Conservation (phyloP, 345 rosid genomes). For the Firmiana major region DNA sequence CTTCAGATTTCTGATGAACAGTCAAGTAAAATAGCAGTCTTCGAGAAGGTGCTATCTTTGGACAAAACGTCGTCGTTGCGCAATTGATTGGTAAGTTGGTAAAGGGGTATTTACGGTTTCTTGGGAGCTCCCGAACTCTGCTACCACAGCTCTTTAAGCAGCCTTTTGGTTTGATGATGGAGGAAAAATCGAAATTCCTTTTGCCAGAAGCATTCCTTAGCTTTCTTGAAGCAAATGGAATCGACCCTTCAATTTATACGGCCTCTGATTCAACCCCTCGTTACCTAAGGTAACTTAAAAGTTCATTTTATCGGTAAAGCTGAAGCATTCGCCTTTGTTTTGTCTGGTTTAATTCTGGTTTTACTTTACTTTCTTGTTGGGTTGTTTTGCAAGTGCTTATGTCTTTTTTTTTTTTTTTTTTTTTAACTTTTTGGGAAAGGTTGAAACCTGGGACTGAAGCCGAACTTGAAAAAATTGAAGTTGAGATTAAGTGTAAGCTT, state of each 20-base stretch:
- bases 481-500: conserved; percentile 61
- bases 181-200: conserved; percentile 36
- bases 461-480: conserved; percentile 49
- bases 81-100: not conserved
- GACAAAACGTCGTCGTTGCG: not conserved
- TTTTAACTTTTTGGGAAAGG: conserved; percentile 30
- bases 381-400: too few species aligned
- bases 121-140: not conserved
- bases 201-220: conserved; percentile 60
- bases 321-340: not conserved
- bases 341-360: not conserved
- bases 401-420: too few species aligned
- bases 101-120: not conserved
- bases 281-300: conserved; percentile 51
- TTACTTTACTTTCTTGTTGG: too few species aligned
- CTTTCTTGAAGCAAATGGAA: conserved; percentile 56
- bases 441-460: conserved; percentile 70
- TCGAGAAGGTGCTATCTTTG: not conserved
- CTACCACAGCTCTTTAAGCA: too few species aligned
- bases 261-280: conserved; percentile 63
- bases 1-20: not conserved
- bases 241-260: conserved; percentile 72
- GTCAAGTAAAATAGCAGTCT: not conserved
- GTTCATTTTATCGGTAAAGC: not conserved
- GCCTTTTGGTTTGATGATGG: conserved; percentile 28